Percentiles rank a stretch among this genome's conserved stretches.
Conservation (phyloP, 1,284 basidiomycete species). For the Microbotryum lychnidis-dioicae region DNA sequence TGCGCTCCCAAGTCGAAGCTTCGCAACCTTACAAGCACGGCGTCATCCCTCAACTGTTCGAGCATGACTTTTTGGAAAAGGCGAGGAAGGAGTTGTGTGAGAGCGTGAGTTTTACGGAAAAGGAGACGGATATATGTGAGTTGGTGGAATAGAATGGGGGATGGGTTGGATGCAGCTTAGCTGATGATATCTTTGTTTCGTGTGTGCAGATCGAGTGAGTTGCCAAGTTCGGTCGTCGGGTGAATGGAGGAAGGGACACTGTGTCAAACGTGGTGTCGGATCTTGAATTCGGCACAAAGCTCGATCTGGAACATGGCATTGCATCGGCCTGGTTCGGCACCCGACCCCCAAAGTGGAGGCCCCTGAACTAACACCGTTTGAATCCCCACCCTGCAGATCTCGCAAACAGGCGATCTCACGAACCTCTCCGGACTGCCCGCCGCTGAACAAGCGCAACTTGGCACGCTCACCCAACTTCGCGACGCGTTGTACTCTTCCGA, state of each 20-base stretch:
- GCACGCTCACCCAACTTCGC: conserved; percentile 69
- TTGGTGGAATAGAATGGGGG: conserved; percentile 35
- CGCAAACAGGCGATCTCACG: conserved; percentile 94
- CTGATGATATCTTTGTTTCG: neutral
- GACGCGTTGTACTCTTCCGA: conserved; percentile 82
- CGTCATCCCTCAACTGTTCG: conserved; percentile 69
- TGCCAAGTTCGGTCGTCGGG: neutral
- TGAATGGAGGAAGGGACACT: too few species aligned
- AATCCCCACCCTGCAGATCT: conserved; percentile 47
- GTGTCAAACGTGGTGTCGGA: too few species aligned
- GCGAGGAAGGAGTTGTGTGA: conserved; percentile 49
- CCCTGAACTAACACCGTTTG: neutral
- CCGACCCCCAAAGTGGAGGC: neutral
- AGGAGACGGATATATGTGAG: conserved; percentile 99
- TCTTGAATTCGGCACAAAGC: too few species aligned
- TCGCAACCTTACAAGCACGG: conserved; percentile 60
- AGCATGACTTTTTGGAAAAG: conserved; percentile 25
- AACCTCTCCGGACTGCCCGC: conserved; percentile 76
- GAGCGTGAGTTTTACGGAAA: conserved; percentile 86
- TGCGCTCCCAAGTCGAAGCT: too few species aligned
- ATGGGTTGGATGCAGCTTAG: neutral
- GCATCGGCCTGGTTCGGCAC: too few species aligned
- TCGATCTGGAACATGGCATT: neutral
- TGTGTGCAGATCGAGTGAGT: conserved; percentile 43
- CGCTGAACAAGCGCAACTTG: conserved; percentile 66